Conservation (phyloP, 352 stramenopile species). For the Globisporangium spinosum region DNA sequence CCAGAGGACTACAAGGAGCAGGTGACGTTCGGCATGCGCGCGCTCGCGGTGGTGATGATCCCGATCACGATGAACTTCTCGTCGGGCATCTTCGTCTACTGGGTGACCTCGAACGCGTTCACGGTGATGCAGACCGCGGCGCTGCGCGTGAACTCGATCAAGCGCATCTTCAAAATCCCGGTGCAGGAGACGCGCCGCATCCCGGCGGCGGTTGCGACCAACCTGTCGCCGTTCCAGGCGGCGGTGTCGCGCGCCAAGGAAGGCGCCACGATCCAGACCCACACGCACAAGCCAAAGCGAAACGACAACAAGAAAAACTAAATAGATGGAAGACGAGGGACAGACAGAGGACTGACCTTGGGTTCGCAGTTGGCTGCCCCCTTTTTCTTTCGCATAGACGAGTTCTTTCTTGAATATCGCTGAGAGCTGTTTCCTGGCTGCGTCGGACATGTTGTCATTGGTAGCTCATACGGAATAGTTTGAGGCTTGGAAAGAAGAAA, state of each 20-base stretch:
- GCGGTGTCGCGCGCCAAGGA: constrained; percentile 69
- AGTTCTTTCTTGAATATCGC: not conserved
- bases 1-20: constrained; percentile 59
- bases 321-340: constrained; percentile 10
- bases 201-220: constrained; percentile 31
- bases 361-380: too few relatives aligned
- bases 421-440: not conserved
- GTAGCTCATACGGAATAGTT: not conserved
- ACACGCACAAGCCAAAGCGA: constrained; percentile 58
- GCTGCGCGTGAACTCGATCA: constrained; percentile 54
- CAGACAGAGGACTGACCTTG: not conserved
- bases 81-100: constrained; percentile 85
- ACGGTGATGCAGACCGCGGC: constrained; percentile 60
- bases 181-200: constrained; percentile 35
- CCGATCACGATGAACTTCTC: constrained; percentile 82
- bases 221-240: constrained; percentile 65
- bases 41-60: constrained; percentile 64
- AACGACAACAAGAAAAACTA: constrained; percentile 43
- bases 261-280: constrained; percentile 59
- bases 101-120: constrained; percentile 83
- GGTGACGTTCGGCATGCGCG: constrained; percentile 77
- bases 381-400: constrained; percentile 6
- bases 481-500: constrained; percentile 3
- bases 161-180: constrained; percentile 53
- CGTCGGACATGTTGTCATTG: not conserved